Conservation (phyloP, 192 early-diverging fungal genomes). For the Coemansia sp. region DNA sequence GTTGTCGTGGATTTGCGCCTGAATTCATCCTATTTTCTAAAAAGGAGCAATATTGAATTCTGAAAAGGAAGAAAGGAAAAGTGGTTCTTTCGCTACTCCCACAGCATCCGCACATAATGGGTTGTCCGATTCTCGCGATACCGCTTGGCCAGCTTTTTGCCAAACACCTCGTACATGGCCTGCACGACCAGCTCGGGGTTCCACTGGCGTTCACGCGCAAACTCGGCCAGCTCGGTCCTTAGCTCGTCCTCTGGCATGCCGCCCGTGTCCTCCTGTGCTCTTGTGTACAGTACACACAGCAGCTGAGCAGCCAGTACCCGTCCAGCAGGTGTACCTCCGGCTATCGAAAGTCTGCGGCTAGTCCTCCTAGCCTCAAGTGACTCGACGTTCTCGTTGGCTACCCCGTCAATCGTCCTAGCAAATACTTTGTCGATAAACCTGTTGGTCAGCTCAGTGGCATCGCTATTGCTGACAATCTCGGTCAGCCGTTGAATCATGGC, state of each 20-base stretch:
- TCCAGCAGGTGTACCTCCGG: constrained; percentile 29
- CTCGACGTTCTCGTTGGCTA: constrained; percentile 49
- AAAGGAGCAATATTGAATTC: too few relatives aligned
- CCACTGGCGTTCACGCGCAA: constrained; percentile 48
- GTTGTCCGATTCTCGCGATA: constrained; percentile 39
- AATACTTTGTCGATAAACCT: constrained; percentile 44
- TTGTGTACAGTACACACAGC: constrained; percentile 44
- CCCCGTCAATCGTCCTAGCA: constrained; percentile 44
- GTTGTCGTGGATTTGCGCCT: constrained; percentile 1
- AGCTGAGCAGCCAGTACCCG: constrained; percentile 48
- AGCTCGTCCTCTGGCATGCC: constrained; percentile 46
- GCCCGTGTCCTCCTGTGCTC: constrained; percentile 14
- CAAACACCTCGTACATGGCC: constrained; percentile 51
- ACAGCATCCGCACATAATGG: constrained; percentile 44
- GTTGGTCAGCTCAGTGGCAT: constrained; percentile 39
- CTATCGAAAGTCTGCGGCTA: constrained; percentile 44
- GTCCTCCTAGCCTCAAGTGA: constrained; percentile 37
- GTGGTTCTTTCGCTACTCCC: constrained; percentile 20
- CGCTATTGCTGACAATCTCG: constrained; percentile 40
- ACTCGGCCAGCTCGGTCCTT: constrained; percentile 36
- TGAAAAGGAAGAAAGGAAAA: too few relatives aligned
- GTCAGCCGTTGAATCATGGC: constrained; percentile 19
- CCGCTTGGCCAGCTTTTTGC: constrained; percentile 45
- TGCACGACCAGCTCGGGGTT: constrained; percentile 49
- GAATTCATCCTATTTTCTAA: too few relatives aligned